Evolutionary conservation across 768 basidiomycete species (phyloP).

Genomic region (Lactarius vividus): DNA sequence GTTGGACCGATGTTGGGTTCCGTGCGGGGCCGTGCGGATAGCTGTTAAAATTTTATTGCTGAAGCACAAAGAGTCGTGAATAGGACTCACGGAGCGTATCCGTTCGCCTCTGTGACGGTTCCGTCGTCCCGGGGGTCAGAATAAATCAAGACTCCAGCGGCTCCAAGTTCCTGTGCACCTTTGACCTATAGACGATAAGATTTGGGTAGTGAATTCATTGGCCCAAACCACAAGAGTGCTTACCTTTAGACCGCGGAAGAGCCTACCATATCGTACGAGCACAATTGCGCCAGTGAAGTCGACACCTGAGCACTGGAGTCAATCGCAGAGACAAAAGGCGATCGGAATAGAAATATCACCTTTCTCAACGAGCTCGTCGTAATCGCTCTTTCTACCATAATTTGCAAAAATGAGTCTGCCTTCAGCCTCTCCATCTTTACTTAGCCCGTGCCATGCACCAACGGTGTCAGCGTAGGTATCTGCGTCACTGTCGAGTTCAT

Average conservation of each 20-base stretch:
- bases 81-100: slow-evolving; percentile 52
- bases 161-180: slow-evolving; percentile 81
- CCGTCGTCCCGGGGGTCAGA: slow-evolving; percentile 87
- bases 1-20: slow-evolving; percentile 78
- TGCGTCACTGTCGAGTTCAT: slow-evolving; percentile 71
- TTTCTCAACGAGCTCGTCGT: slow-evolving; percentile 56
- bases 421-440: slow-evolving; percentile 68
- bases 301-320: slow-evolving; percentile 44
- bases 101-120: slow-evolving; percentile 69
- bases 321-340: slow-evolving; percentile 4
- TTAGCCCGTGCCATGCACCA: slow-evolving; percentile 85
- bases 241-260: slow-evolving; percentile 86
- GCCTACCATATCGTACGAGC: slow-evolving; percentile 69
- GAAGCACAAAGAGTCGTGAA: background rate
- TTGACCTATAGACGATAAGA: slow-evolving; percentile 50
- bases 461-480: slow-evolving; percentile 62
- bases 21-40: slow-evolving; percentile 89
- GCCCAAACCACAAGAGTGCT: slow-evolving; percentile 12
- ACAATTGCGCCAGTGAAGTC: slow-evolving; percentile 77
- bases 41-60: slow-evolving; percentile 29
- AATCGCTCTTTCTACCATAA: slow-evolving; percentile 75
- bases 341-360: slow-evolving; percentile 34
- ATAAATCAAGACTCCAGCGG: slow-evolving; percentile 76
- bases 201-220: background rate
- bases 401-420: slow-evolving; percentile 76